phyloP scores from a whole-genome alignment of 192 early-diverging fungal species.

The Mortierella antarctica region DNA sequence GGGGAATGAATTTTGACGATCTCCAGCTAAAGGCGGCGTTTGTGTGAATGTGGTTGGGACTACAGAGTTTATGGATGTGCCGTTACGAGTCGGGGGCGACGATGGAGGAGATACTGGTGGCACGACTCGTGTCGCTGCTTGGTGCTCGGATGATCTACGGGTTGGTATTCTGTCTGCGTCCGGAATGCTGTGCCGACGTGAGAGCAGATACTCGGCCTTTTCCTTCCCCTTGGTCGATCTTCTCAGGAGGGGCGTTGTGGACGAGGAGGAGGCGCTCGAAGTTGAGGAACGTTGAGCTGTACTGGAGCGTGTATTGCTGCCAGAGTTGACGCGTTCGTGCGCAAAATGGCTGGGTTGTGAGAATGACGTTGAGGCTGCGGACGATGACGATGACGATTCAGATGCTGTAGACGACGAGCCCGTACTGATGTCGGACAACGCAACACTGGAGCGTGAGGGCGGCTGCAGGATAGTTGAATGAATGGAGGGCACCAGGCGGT shows the following conservation, averaged over 20 bases:
- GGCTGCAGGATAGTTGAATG: conserved; percentile 28
- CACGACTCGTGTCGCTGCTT: no score
- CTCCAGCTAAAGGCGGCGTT: background rate
- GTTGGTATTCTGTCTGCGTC: no score
- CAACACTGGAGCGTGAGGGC: background rate
- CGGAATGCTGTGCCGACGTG: background rate
- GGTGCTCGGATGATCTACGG: no score
- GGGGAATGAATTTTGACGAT: conserved; percentile 10
- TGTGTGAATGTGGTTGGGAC: background rate
- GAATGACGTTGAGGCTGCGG: background rate
- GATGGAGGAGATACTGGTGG: conserved; percentile 10
- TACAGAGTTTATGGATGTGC: background rate
- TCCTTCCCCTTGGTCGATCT: conserved; percentile 12
- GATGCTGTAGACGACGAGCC: background rate
- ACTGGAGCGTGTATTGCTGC: background rate
- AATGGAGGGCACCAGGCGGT: conserved; percentile 24
- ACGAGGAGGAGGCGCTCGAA: conserved; percentile 6
- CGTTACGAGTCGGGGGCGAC: conserved; percentile 12
- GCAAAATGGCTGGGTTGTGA: no score
- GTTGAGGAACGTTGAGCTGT: background rate
- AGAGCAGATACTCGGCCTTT: conserved; percentile 4
- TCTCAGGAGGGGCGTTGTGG: background rate
- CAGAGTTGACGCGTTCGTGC: background rate
- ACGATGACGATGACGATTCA: conserved; percentile 1
- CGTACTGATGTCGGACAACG: background rate